These are phyloP conservation scores for Delitschia confertaspora DNA, from an alignment of 495 filamentous ascomycete species.

Conservation along the genomic window DNA sequence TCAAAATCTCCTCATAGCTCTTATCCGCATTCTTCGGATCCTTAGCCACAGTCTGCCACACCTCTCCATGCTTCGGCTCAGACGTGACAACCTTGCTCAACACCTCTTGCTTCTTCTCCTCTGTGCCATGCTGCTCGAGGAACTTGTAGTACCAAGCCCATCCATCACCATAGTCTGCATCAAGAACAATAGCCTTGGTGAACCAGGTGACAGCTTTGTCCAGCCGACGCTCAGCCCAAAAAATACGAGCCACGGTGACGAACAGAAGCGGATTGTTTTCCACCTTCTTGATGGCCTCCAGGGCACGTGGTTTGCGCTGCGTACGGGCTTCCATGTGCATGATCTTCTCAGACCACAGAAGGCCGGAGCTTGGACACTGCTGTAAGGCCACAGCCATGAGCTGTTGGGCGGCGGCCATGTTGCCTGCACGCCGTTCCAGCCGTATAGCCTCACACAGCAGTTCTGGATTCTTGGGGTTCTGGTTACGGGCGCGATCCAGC, in stretches of 20 bases:
- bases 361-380: conserved; percentile 78
- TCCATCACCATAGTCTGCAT: conserved; percentile 79
- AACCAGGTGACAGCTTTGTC: conserved; percentile 96
- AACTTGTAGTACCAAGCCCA: conserved; percentile 99
- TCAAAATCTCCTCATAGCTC: conserved; percentile 67
- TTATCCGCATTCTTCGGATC: conserved; percentile 68
- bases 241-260: conserved; percentile 64
- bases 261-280: conserved; percentile 86
- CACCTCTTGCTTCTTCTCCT: conserved; percentile 78
- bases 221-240: conserved; percentile 69
- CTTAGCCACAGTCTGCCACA: conserved; percentile 81
- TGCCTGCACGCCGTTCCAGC: conserved; percentile 81
- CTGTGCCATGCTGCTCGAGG: conserved; percentile 77
- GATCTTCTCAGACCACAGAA: conserved; percentile 89
- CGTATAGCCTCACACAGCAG: conserved; percentile 89
- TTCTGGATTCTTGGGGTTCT: conserved; percentile 71
- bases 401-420: conserved; percentile 71
- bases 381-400: conserved; percentile 90
- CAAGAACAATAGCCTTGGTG: conserved; percentile 80
- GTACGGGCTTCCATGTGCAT: conserved; percentile 87
- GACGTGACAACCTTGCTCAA: conserved; percentile 62
- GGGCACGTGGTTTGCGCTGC: conserved; percentile 77
- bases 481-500: conserved; percentile 80
- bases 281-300: conserved; percentile 94
- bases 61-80: conserved; percentile 86